Evolutionary conservation across 257 asterid species (phyloP).

Genomic region (Primulina huaijiensis): DNA sequence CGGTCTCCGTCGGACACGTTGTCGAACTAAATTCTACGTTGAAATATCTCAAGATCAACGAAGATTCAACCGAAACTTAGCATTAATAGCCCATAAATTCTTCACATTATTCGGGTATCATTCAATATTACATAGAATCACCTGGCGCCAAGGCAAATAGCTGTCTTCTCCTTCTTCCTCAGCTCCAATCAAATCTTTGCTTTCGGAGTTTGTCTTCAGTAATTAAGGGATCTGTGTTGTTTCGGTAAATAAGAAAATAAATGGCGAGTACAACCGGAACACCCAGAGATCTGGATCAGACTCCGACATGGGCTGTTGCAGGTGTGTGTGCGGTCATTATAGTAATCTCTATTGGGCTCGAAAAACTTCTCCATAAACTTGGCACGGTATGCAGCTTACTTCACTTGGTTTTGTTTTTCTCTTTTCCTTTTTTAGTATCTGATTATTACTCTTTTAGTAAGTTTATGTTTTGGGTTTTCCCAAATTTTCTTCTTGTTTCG

Average conservation of each 20-base stretch:
- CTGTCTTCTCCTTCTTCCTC: not conserved
- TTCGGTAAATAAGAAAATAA: not conserved
- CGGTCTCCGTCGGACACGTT: not conserved
- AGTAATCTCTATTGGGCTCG: slow-evolving; percentile 47
- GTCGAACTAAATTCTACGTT: not conserved
- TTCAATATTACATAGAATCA: not conserved
- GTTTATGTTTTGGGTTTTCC: not conserved
- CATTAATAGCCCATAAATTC: not conserved
- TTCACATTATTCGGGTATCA: not conserved
- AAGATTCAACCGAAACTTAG: not conserved
- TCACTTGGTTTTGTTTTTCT: not conserved
- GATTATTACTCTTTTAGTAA: not conserved
- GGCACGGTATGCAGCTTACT: slow-evolving; percentile 31
- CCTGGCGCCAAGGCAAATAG: not conserved
- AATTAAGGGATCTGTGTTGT: not conserved
- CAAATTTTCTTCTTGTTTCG: not conserved
- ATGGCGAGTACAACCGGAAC: slow-evolving; percentile 27
- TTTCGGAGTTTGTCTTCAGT: too few species aligned
- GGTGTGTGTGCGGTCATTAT: slow-evolving; percentile 51
- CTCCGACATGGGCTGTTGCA: slow-evolving; percentile 76
- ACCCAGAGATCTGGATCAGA: slow-evolving; percentile 34
- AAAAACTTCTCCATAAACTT: slow-evolving; percentile 44
- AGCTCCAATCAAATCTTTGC: not conserved
- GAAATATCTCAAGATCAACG: not conserved
- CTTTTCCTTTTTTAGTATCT: not conserved